Evolutionary conservation across 441 rosid species (phyloP).

Genomic region (Breynia disticha): DNA sequence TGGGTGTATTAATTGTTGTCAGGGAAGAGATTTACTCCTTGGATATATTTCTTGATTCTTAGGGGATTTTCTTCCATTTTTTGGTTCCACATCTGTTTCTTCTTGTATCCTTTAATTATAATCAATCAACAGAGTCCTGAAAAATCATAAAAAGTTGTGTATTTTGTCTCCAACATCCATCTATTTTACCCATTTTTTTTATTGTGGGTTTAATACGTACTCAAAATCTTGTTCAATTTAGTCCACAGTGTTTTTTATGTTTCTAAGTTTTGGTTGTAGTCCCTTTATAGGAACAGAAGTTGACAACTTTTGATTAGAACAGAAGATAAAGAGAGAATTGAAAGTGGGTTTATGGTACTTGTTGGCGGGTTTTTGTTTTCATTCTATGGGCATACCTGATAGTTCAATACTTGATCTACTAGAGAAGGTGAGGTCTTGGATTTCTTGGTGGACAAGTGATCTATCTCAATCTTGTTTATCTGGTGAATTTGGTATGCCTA

Average conservation of each 20-base stretch:
- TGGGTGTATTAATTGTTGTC: not conserved
- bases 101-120: not conserved
- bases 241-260: constrained; percentile 19
- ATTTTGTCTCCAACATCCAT: not conserved
- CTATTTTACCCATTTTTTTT: constrained; percentile 39
- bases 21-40: constrained; percentile 22
- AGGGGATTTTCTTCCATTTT: constrained; percentile 32
- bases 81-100: constrained; percentile 1
- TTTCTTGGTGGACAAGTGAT: constrained; percentile 55
- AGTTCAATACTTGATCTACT: constrained; percentile 60
- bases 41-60: constrained; percentile 35
- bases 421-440: constrained; percentile 64
- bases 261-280: constrained; percentile 2
- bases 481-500: constrained; percentile 36
- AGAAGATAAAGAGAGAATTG: constrained; percentile 9
- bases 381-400: constrained; percentile 74
- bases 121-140: not conserved
- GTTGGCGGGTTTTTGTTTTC: constrained; percentile 26
- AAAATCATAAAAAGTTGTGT: not conserved
- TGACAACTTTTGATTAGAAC: not conserved
- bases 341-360: constrained; percentile 20
- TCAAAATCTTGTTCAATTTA: constrained; percentile 6
- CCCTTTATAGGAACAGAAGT: not conserved
- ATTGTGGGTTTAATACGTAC: constrained; percentile 39
- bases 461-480: constrained; percentile 25